Evolutionary conservation across 148 eudicot species (phyloP), one percentile per base, ranked within the genome.

Genomic region (Chenopodium quinoa): DNA sequence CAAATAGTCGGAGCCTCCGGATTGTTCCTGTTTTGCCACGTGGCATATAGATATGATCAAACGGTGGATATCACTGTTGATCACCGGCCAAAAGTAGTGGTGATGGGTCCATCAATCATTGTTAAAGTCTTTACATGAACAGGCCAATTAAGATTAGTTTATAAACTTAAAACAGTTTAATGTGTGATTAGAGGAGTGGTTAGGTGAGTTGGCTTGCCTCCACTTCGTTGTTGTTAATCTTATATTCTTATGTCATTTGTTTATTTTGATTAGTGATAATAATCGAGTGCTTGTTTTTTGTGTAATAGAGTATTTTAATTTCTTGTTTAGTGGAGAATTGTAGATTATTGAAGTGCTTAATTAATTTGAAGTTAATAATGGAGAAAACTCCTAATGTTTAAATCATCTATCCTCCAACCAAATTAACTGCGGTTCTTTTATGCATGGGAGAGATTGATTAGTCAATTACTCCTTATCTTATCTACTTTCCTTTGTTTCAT

Each of bases 1-100:
- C 6, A 25, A 71, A 47, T 76, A 79, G 79, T 78, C 85, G 82
- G 87, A 65, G 88, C 88, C 93, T 87, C 90, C 87, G 2, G 83
- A 84, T 60, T 40, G 40, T 16, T 86, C 75, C 29, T 23, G n/a
- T 37, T 7, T 2, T 1, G 91, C 76, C 91, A 89, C 85, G 87
- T 89, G 90, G 72, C 79, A 31, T 1, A 13, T 34, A 56, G 22
- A 47, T 72, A 25, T 54, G 63, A 84, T 82, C 87, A 75, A 64
- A 80, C 17, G 83, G 86, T 78, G 63, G 81, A 52, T 46, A 40
- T 0, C 32, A 22, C 46, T 60, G 66, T 40, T 62, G 73, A 75
- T 77, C 77, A 80, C 86, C 86, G 86, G 73, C 86, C 86, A 80
- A 68, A 75, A 76, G 7, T 75, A 80, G 80, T 69, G 86, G 44